Conservation (phyloP, 306 rosid genomes). For the Quercus suber region DNA sequence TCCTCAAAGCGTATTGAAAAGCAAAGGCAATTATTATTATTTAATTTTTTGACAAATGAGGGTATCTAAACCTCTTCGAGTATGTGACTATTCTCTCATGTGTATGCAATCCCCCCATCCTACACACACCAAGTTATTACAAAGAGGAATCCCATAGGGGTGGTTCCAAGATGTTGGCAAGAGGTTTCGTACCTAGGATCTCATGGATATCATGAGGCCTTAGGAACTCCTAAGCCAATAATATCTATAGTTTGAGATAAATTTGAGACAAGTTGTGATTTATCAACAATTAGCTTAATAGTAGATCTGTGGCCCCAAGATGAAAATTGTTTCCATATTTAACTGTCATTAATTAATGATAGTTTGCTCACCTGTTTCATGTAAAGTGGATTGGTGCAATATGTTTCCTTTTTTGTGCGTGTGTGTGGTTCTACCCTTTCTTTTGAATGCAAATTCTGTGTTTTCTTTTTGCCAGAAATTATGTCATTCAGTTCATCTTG, state of each 20-base stretch:
- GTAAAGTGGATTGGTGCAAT: background rate
- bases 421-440: background rate
- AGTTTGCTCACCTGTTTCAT: background rate
- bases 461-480: slow-evolving; percentile 44
- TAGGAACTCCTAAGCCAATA: too few relatives aligned
- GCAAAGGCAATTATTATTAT: background rate
- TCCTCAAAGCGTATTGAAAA: background rate
- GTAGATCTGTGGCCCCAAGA: background rate
- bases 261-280: too few relatives aligned
- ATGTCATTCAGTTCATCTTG: slow-evolving; percentile 64
- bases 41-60: too few relatives aligned
- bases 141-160: rapidly evolving
- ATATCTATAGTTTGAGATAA: too few relatives aligned
- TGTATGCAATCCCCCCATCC: rapidly evolving
- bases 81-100: too few relatives aligned
- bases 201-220: too few relatives aligned
- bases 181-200: too few relatives aligned
- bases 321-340: background rate
- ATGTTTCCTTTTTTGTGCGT: background rate
- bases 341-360: background rate
- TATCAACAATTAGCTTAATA: too few relatives aligned
- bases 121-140: too few relatives aligned
- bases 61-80: too few relatives aligned
- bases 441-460: background rate
- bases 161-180: too few relatives aligned